Percentiles rank a stretch among this genome's conserved stretches.
Evolutionary conservation across 2,329 filamentous ascomycete genomes (phyloP).

Genomic region (Aspergillus fumigatiaffinis): DNA sequence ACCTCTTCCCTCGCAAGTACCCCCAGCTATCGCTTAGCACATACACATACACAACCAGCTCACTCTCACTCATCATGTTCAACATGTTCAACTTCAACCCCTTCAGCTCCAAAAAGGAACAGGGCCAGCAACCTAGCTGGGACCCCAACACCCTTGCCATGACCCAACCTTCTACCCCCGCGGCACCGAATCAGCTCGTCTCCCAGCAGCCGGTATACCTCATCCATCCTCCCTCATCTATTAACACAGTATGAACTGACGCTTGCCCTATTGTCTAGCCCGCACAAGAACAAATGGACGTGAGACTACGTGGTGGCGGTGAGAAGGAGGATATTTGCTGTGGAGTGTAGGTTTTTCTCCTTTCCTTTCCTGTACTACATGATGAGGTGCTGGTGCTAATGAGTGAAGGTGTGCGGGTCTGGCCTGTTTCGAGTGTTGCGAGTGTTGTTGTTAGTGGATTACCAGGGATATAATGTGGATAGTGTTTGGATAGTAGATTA

Average conservation of each 20-base stretch:
- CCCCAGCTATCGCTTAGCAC: too few species aligned
- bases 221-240: background rate
- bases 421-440: slow-evolving; percentile 32
- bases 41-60: background rate
- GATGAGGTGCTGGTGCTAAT: background rate
- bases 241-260: background rate
- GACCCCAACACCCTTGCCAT: slow-evolving; percentile 30
- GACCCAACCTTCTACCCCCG: slow-evolving; percentile 30
- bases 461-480: background rate
- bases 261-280: slow-evolving; percentile 12
- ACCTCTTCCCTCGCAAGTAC: background rate
- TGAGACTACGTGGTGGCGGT: slow-evolving; percentile 32
- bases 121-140: slow-evolving; percentile 19
- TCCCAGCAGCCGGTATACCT: slow-evolving; percentile 28
- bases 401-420: slow-evolving; percentile 29
- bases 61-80: background rate
- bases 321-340: slow-evolving; percentile 29
- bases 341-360: slow-evolving; percentile 26
- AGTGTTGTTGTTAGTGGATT: slow-evolving; percentile 29
- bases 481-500: background rate
- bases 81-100: slow-evolving; percentile 31
- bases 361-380: background rate
- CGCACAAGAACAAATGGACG: slow-evolving; percentile 23
- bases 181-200: slow-evolving; percentile 24
- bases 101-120: slow-evolving; percentile 28